These are phyloP conservation scores for Globisporangium nagaii DNA, from an alignment of 352 stramenopile species.

Conservation along the genomic window DNA sequence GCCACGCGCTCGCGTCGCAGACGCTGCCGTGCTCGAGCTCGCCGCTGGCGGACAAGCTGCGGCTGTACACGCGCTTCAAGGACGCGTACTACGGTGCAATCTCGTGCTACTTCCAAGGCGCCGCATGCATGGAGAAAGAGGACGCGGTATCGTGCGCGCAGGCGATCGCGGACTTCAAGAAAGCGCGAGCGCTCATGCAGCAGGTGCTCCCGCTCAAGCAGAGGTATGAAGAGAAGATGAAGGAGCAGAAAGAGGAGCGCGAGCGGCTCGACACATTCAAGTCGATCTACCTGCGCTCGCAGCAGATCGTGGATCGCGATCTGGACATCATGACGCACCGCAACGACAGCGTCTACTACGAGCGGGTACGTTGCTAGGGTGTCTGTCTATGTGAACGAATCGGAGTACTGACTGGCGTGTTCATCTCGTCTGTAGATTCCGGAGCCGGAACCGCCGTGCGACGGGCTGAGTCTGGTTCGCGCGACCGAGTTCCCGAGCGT, in stretches of 20 bases:
- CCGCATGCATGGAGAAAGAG: slow-evolving; percentile 45
- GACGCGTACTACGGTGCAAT: slow-evolving; percentile 49
- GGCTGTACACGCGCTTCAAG: slow-evolving; percentile 53
- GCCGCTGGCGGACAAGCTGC: slow-evolving; percentile 28
- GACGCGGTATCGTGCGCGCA: slow-evolving; percentile 41
- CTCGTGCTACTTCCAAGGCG: slow-evolving; percentile 59
- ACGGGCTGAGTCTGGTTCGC: slow-evolving; percentile 49
- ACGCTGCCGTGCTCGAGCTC: slow-evolving; percentile 36
- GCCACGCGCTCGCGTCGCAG: slow-evolving; percentile 19
- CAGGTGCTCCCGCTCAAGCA: slow-evolving; percentile 25
- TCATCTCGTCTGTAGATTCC: slow-evolving; percentile 27
- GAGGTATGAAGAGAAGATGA: slow-evolving; percentile 33
- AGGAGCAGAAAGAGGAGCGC: slow-evolving; percentile 26
- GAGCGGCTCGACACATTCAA: slow-evolving; percentile 29
- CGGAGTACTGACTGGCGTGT: too few relatives aligned
- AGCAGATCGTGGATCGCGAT: slow-evolving; percentile 62
- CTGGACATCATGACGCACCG: slow-evolving; percentile 62
- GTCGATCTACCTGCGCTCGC: slow-evolving; percentile 41
- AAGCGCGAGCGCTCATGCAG: slow-evolving; percentile 31
- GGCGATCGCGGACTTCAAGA: slow-evolving; percentile 58
- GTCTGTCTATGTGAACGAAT: too few relatives aligned
- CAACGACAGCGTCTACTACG: slow-evolving; percentile 70
- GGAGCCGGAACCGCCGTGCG: slow-evolving; percentile 27
- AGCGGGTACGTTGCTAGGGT: slow-evolving; percentile 53
- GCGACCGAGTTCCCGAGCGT: slow-evolving; percentile 28